phyloP scores from a whole-genome alignment of 306 rosid genomes.

The Quillaja saponaria region DNA sequence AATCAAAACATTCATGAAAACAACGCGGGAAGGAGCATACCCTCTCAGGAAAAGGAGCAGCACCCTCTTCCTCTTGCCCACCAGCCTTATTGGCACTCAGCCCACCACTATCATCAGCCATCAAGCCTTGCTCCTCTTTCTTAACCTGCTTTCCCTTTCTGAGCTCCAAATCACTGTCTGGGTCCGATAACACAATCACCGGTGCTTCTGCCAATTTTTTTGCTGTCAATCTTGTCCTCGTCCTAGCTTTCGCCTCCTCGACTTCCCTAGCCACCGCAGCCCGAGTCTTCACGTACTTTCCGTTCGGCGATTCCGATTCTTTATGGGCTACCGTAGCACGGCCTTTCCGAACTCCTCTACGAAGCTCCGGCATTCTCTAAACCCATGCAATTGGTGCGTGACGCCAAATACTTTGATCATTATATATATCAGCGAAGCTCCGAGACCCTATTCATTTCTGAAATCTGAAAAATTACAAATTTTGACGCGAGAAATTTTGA shows the following conservation, averaged over 20 bases:
- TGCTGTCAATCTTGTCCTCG: slow-evolving; percentile 61
- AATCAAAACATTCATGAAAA: not conserved
- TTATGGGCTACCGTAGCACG: slow-evolving; percentile 60
- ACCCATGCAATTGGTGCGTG: slow-evolving; percentile 72
- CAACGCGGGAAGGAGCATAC: slow-evolving; percentile 27
- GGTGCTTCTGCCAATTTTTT: slow-evolving; percentile 39
- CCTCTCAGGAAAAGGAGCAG: slow-evolving; percentile 92
- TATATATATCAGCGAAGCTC: slow-evolving; percentile 47
- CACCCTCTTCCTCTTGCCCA: slow-evolving; percentile 76
- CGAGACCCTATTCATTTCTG: slow-evolving; percentile 35
- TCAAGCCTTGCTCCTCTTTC: slow-evolving; percentile 42
- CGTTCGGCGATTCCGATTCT: slow-evolving; percentile 46
- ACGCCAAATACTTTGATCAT: slow-evolving; percentile 52
- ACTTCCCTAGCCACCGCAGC: slow-evolving; percentile 70
- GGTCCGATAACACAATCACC: slow-evolving; percentile 60
- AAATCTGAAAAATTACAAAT: not conserved
- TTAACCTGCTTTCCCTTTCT: slow-evolving; percentile 31
- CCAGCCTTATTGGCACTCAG: slow-evolving; percentile 82
- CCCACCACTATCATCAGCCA: slow-evolving; percentile 92
- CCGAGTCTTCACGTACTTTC: slow-evolving; percentile 66
- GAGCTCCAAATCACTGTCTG: slow-evolving; percentile 38
- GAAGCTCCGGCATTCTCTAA: slow-evolving; percentile 89
- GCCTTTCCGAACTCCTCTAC: slow-evolving; percentile 74
- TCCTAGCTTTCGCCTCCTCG: slow-evolving; percentile 50
- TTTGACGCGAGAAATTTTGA: not conserved